phyloP scores from a whole-genome alignment of 2,329 filamentous ascomycete genomes.

The Hymenotorrendiella dingleyae region DNA sequence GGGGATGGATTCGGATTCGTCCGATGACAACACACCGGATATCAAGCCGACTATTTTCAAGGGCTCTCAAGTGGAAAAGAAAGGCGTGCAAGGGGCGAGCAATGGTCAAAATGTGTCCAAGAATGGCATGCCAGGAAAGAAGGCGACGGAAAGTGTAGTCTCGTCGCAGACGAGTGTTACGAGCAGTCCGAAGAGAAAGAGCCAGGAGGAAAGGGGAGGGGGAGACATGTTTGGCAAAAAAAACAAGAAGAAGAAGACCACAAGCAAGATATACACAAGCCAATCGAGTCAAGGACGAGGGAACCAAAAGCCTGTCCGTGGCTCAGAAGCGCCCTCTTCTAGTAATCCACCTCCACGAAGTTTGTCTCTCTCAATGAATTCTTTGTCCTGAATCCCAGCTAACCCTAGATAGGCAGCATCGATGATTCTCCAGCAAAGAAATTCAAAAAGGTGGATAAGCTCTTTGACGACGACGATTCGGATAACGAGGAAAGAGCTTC shows the following conservation, averaged over 20 bases:
- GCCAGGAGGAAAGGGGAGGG: not conserved
- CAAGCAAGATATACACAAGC: too few species aligned
- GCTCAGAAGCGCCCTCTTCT: not conserved
- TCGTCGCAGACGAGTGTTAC: not conserved
- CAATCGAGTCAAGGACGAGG: not conserved
- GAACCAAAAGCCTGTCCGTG: not conserved
- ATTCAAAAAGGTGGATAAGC: not conserved
- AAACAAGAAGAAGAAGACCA: not conserved
- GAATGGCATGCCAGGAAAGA: not conserved
- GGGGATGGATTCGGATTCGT: too few species aligned
- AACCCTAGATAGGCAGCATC: not conserved
- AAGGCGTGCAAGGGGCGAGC: not conserved
- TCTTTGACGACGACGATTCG: not conserved
- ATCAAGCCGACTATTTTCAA: too few species aligned
- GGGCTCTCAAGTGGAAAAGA: not conserved
- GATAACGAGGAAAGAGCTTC: not conserved
- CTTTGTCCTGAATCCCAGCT: not conserved
- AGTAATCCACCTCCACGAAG: too few species aligned
- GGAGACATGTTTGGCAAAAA: not conserved
- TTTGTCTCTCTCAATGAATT: too few species aligned
- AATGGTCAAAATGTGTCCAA: not conserved
- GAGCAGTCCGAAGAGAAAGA: constrained; percentile 17
- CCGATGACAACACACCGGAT: too few species aligned
- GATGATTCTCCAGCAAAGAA: constrained; percentile 2
- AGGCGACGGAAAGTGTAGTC: not conserved